Evolutionary conservation across 129 eudicot genomes (phyloP).

Genomic region (Silybum marianum): DNA sequence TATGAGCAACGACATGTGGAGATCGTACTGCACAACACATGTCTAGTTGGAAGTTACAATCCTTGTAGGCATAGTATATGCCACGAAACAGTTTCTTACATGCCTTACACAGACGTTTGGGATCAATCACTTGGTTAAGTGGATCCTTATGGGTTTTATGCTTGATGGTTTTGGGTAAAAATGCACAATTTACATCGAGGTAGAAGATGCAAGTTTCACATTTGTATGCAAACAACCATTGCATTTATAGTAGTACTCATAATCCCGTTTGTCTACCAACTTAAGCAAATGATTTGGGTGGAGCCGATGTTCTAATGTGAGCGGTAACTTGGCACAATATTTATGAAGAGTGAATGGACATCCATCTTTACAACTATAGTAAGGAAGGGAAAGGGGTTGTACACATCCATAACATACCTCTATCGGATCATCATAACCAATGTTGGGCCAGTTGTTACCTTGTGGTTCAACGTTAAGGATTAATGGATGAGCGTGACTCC

Average conservation of each 20-base stretch:
- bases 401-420: conserved; percentile 1
- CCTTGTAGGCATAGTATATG: background rate
- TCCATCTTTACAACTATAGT: conserved; percentile 15
- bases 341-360: conserved; percentile 10
- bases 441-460: background rate
- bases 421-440: background rate
- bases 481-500: background rate
- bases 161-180: conserved; percentile 17
- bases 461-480: background rate
- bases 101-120: background rate
- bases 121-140: background rate
- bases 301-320: background rate
- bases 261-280: background rate
- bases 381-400: conserved; percentile 5
- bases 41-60: background rate
- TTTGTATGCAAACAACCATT: background rate
- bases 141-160: conserved; percentile 2
- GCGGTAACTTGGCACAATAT: conserved; percentile 2
- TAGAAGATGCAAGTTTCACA: background rate
- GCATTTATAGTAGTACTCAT: background rate
- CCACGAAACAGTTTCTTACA: background rate
- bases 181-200: conserved; percentile 8
- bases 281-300: conserved; percentile 4
- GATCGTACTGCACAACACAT: background rate
- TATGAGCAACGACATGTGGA: background rate